Conservation (phyloP, 2,329 filamentous ascomycete genomes). For the Fusarium sp. region DNA sequence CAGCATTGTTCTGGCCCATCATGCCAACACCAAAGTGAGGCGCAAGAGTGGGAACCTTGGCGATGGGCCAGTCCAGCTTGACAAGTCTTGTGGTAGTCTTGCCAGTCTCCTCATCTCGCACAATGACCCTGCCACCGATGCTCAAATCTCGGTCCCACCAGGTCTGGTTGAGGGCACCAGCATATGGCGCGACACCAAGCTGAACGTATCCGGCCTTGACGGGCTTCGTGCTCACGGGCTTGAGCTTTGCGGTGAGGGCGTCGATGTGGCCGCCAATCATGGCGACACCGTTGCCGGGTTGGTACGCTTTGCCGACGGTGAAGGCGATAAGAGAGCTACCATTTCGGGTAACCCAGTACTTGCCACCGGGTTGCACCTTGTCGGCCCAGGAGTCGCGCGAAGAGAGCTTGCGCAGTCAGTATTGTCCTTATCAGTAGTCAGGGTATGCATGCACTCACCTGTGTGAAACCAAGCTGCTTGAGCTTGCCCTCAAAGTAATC, state of each 20-base stretch:
- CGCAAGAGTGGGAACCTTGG: slow-evolving; percentile 89
- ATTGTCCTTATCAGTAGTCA: not conserved
- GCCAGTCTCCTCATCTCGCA: slow-evolving; percentile 77
- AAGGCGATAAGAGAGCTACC: slow-evolving; percentile 89
- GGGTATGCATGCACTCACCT: slow-evolving; percentile 58
- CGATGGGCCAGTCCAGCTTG: slow-evolving; percentile 95
- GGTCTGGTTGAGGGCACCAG: slow-evolving; percentile 85
- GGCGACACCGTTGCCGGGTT: slow-evolving; percentile 85
- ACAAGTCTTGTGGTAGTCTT: slow-evolving; percentile 87
- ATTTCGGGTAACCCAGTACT: slow-evolving; percentile 91
- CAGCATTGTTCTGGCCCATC: slow-evolving; percentile 77
- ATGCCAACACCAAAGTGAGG: slow-evolving; percentile 90
- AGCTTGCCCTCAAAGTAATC: slow-evolving; percentile 81
- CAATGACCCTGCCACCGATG: slow-evolving; percentile 88
- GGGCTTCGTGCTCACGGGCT: slow-evolving; percentile 89
- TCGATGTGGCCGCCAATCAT: slow-evolving; percentile 95
- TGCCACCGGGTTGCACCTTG: slow-evolving; percentile 81
- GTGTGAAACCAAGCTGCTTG: slow-evolving; percentile 77
- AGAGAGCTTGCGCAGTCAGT: slow-evolving; percentile 66
- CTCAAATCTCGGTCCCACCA: slow-evolving; percentile 98
- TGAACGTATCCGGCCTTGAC: slow-evolving; percentile 88
- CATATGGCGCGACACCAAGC: slow-evolving; percentile 92
- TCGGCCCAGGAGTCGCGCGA: slow-evolving; percentile 82
- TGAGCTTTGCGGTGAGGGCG: slow-evolving; percentile 88
- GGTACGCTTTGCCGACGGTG: slow-evolving; percentile 82